Percentiles rank a stretch among this genome's conserved stretches.
These are phyloP conservation scores for Fusarium torreyae DNA, from an alignment of 2,329 filamentous ascomycete species.

Conservation along the genomic window DNA sequence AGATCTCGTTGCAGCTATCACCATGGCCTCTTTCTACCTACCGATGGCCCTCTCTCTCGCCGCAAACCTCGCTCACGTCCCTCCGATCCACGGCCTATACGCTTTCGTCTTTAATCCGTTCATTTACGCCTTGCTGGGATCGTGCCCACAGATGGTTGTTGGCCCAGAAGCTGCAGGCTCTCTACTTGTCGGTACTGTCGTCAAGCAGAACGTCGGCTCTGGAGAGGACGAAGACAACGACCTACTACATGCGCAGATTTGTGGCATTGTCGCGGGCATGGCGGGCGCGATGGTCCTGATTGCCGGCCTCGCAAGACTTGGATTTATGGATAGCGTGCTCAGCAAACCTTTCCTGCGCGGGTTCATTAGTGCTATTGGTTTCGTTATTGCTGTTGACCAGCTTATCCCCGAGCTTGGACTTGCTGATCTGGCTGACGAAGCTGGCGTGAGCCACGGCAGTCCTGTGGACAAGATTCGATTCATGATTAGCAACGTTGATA, in stretches of 20 bases:
- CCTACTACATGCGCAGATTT: constrained; percentile 81
- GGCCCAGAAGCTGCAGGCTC: constrained; percentile 96
- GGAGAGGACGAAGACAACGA: constrained; percentile 76
- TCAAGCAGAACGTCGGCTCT: constrained; percentile 81
- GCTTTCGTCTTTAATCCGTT: constrained; percentile 94
- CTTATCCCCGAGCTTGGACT: constrained; percentile 92
- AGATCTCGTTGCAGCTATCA: constrained; percentile 89
- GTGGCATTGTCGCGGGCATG: constrained; percentile 89
- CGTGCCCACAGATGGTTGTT: constrained; percentile 92
- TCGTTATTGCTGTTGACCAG: constrained; percentile 96
- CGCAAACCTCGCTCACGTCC: constrained; percentile 91
- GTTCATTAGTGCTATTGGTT: constrained; percentile 97
- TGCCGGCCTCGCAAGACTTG: constrained; percentile 86
- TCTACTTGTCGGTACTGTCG: constrained; percentile 87
- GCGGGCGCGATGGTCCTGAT: constrained; percentile 90
- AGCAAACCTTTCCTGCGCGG: constrained; percentile 93
- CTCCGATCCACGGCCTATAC: constrained; percentile 94
- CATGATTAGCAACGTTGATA: constrained; percentile 75
- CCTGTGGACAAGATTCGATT: constrained; percentile 90
- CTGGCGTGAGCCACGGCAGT: constrained; percentile 83
- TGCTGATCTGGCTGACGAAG: constrained; percentile 72
- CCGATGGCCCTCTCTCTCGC: constrained; percentile 97
- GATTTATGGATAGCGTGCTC: constrained; percentile 94
- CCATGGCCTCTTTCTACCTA: constrained; percentile 98
- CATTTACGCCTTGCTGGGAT: constrained; percentile 91